A percentile compares a stretch with the other conserved stretches of the same genome.
Evolutionary conservation across 768 basidiomycete genomes (phyloP).

Genomic region (Naganishia vishniacii): DNA sequence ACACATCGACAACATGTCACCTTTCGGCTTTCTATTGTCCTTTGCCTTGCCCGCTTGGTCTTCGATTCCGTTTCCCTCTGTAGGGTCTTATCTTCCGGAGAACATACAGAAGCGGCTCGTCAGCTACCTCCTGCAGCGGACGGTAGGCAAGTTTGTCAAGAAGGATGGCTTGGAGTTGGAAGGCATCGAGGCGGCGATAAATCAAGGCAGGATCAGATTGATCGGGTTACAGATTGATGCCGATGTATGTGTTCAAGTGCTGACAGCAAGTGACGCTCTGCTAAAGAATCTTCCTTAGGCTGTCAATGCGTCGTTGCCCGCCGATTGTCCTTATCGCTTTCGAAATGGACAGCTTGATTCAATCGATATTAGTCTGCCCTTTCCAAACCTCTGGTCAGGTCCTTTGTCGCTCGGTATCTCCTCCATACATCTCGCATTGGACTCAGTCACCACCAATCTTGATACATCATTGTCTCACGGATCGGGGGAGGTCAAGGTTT

Average conservation of each 20-base stretch:
- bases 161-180: conserved; percentile 73
- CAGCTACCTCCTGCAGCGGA: conserved; percentile 76
- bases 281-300: conserved; percentile 55
- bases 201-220: conserved; percentile 81
- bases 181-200: conserved; percentile 85
- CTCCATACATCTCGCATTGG: conserved; percentile 35
- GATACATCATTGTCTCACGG: background rate
- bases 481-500: conserved; percentile 26
- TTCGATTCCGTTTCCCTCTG: conserved; percentile 39
- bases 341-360: conserved; percentile 67
- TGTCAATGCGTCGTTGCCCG: conserved; percentile 65
- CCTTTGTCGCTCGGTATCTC: conserved; percentile 41
- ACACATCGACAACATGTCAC: conserved; percentile 15
- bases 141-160: conserved; percentile 76
- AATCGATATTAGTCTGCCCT: conserved; percentile 69
- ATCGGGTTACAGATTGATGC: conserved; percentile 73
- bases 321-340: conserved; percentile 60
- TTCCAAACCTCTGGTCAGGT: conserved; percentile 42
- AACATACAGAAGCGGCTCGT: conserved; percentile 80
- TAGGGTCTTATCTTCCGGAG: conserved; percentile 47
- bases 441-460: background rate
- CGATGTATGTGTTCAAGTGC: conserved; percentile 54
- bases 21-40: conserved; percentile 18
- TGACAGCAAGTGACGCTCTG: too few species aligned
- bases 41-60: conserved; percentile 32